Evolutionary conservation across 768 basidiomycete genomes (phyloP), one percentile per base, ranked within the genome.

Genomic region (Tylopilus rubrobrunneus): DNA sequence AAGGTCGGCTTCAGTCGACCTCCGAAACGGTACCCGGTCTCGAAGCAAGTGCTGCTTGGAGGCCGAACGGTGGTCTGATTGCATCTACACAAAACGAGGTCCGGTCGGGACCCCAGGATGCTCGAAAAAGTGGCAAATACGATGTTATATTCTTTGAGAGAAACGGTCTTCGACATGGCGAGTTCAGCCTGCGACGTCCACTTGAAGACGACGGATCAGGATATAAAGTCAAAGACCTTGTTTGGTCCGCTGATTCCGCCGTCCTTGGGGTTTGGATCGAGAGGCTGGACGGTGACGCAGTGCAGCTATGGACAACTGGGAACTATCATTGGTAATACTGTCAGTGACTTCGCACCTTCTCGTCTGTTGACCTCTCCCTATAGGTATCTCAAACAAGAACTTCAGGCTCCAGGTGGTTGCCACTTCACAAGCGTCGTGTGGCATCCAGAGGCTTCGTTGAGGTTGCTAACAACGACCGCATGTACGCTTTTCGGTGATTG

Each of bases 101-200:
- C 59, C 92, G 93, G 0, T 83, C 81, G 45, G 84, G 85, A 52
- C 85, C 86, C 11, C 85, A 83, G 51, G 82, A 87, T 44, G 69
- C 76, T 25, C 88, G 84, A 8, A 83, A 76, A 58, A 83, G 80
- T 49, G 86, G 81, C 19, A 76, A 79, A 53, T 87, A 96, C 63
- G 92, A 96, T 60, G 76, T 98, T 7, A 84, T 98, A 0, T 96
- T 98, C 72, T 94, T 96, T 55, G 97, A 99, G 73, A 76, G 92
- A 60, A 99, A 99, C 68, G 97, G 97, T 1, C 71, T 99, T 55
- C 73, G 94, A 55, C 90, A 97, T 62, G 91, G 93, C 5, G 93
- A 97, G 51, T 98, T 97, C 67, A 78, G 75, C 34, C 66, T 98
- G 36, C 72, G 76, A 63, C 72, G 53, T 64, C 64, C 34, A 53